These are phyloP conservation scores for Cymbomonas tetramitiformis DNA, from an alignment of 139 green algal genomes.

Conservation along the genomic window DNA sequence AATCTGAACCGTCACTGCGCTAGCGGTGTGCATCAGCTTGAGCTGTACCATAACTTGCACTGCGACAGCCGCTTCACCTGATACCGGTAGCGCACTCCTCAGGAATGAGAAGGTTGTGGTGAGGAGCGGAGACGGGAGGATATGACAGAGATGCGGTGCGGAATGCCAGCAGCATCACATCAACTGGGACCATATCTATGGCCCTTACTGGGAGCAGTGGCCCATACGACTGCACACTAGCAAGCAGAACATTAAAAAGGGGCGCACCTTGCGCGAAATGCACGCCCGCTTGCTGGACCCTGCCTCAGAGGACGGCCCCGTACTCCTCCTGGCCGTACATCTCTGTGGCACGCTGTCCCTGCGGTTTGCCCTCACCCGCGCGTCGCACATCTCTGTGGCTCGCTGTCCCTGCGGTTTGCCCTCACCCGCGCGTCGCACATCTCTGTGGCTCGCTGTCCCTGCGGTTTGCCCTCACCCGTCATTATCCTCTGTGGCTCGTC, in stretches of 20 bases:
- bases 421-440: slow-evolving; percentile 8
- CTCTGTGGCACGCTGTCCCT: slow-evolving; percentile 15
- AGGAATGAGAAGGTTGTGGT: no score
- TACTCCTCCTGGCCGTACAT: slow-evolving; percentile 13
- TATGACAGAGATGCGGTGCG: not conserved
- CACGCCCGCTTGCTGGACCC: not conserved
- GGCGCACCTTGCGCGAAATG: not conserved
- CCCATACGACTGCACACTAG: slow-evolving; percentile 3
- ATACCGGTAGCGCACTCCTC: no score
- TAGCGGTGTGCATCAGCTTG: no score
- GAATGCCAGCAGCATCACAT: slow-evolving; percentile 4
- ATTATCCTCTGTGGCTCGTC: no score
- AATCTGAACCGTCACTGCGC: no score
- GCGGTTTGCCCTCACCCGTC: no score
- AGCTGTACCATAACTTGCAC: no score
- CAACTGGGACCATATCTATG: slow-evolving; percentile 7
- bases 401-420: no score
- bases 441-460: slow-evolving; percentile 14
- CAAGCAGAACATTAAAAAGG: slow-evolving; percentile 15
- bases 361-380: no score
- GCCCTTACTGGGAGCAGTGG: not conserved
- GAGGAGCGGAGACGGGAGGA: no score
- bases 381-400: slow-evolving; percentile 14
- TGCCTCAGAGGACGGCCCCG: not conserved
- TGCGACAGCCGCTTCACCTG: no score